These are phyloP conservation scores for Suillus cothurnatus DNA, from an alignment of 768 basidiomycete species.

Conservation along the genomic window DNA sequence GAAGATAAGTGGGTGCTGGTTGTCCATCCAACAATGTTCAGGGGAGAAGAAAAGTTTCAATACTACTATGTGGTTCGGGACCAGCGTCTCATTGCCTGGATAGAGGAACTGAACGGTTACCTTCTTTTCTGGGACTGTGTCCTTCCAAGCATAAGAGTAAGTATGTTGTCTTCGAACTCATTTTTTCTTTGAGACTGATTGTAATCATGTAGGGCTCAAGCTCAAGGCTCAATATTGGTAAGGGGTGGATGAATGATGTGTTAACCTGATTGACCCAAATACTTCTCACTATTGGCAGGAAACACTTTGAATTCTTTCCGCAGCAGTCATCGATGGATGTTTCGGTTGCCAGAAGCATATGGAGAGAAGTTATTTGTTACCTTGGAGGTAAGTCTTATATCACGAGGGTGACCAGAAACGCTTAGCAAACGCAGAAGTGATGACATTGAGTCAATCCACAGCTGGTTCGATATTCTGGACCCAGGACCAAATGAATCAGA, in stretches of 20 bases:
- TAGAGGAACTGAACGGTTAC: no score
- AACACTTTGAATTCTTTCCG: neutral
- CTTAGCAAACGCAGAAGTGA: neutral
- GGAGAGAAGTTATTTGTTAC: neutral
- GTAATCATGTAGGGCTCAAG: neutral
- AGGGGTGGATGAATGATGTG: neutral
- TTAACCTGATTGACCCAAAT: neutral
- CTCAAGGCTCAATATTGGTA: neutral
- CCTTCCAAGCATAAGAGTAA: no score
- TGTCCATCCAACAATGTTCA: no score
- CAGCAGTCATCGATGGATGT: no score
- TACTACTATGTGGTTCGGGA: no score
- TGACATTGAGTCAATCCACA: neutral
- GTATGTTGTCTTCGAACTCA: no score
- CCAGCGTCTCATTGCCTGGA: no score
- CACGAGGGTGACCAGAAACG: no score
- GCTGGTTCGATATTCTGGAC: conserved; percentile 1
- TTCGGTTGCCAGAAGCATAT: no score
- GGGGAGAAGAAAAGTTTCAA: no score
- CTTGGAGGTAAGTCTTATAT: neutral
- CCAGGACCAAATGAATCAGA: neutral
- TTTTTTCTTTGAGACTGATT: neutral
- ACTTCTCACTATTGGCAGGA: neutral
- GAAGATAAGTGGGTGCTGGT: no score
- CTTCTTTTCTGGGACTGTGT: no score